These are phyloP conservation scores for Aureobasidium sp. DNA, from an alignment of 2,329 filamentous ascomycete genomes.

Conservation along the genomic window DNA sequence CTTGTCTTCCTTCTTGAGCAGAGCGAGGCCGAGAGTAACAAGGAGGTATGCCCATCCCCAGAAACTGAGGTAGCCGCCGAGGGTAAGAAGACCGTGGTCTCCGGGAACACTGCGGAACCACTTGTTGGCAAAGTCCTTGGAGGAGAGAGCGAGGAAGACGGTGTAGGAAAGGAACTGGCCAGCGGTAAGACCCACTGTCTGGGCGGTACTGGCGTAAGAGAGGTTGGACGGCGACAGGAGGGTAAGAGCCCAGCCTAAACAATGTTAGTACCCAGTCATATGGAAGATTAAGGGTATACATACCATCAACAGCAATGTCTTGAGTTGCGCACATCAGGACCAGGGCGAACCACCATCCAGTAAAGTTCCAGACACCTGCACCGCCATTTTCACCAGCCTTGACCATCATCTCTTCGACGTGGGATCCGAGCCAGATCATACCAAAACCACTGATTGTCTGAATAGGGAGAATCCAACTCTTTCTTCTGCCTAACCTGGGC, in stretches of 20 bases:
- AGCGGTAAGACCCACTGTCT: conserved; percentile 91
- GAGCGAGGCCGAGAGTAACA: conserved; percentile 73
- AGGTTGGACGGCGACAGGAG: conserved; percentile 86
- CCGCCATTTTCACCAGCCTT: conserved; percentile 55
- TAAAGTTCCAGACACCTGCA: conserved; percentile 82
- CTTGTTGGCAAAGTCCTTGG: conserved; percentile 88
- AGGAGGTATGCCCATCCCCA: conserved; percentile 93
- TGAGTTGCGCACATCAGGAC: conserved; percentile 98
- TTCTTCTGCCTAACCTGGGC: conserved; percentile 71
- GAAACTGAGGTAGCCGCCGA: conserved; percentile 85
- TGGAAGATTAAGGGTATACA: not conserved
- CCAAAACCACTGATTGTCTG: conserved; percentile 85
- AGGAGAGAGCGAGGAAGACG: conserved; percentile 92
- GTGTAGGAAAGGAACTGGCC: conserved; percentile 97
- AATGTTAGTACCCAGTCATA: conserved; percentile 19
- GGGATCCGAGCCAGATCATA: conserved; percentile 81
- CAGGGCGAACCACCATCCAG: conserved; percentile 95
- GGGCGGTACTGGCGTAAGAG: conserved; percentile 92
- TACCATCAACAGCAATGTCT: conserved; percentile 90
- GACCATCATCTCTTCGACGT: conserved; percentile 48
- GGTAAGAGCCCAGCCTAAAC: conserved; percentile 79
- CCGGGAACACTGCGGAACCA: conserved; percentile 73
- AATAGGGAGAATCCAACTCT: conserved; percentile 98
- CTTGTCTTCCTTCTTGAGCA: conserved; percentile 85
- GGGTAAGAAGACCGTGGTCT: conserved; percentile 69